Base-by-base conservation (phyloP, 306 rosid species). In the Geum urbanum region DNA sequence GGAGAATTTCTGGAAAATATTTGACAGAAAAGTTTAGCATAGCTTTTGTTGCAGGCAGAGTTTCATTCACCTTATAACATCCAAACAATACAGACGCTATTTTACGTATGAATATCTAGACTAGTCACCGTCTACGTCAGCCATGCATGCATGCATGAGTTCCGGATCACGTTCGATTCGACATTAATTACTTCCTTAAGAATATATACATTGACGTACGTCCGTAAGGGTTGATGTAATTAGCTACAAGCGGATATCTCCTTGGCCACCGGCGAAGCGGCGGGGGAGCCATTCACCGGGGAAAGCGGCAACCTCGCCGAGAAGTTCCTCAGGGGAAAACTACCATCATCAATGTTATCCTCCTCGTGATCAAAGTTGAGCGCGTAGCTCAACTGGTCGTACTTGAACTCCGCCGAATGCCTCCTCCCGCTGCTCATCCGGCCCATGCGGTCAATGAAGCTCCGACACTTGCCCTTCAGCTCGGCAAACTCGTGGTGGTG, bases 281-380 rank as follows among this genome's bases (percentile, higher is more conserved):
- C 41, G 9, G 44, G 69, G 59, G 79, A 58, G 19, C 76, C 77
- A 2, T 11, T 27, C 4, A 61, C 46, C 0, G 81, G 70, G 16
- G 63, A 39, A 6, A 54, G 70, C 4, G 96, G 98, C 63, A 87
- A 76, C 50, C 95, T 79, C 5, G 88, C 69, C 0, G 89, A 64
- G 86, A 87, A 89, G 74, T 64, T 67, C 50, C 66, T 73, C 8
- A 78, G 49, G 11, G 84, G 90, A 39, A 76, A 63, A 9, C 43
- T 37, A 10, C 7, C 63, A 9, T 63, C 80, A 11, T 78, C 77
- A 5, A 35, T 19, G 70, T 64, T 44, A 27, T 73, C 27, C 10
- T 79, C 87, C 20, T 78, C 79, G 66, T 86, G 90, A 3, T 92
- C 96, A 58, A 92, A 92, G 70, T 92, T 92, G 22, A 82, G 73